Percentiles rank a stretch among this genome's conserved stretches.
Evolutionary conservation across 352 stramenopile genomes (phyloP).

Genomic region (Phytopythium delawarense): DNA sequence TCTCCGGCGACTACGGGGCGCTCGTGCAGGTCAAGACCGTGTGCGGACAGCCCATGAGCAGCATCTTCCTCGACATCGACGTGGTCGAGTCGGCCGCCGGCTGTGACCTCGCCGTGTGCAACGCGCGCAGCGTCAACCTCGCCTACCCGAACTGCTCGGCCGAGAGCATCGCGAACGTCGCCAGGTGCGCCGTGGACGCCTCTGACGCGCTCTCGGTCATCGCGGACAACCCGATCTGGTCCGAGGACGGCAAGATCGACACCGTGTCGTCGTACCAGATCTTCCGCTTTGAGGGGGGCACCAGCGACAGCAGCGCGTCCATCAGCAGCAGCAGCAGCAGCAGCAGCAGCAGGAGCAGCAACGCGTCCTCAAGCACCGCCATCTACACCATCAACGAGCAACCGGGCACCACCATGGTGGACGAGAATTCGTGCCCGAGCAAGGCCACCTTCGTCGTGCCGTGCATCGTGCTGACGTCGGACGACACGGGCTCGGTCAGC

Average conservation of each 20-base stretch:
- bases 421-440: constrained; percentile 3
- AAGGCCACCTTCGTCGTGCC: constrained; percentile 14
- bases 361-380: neutral
- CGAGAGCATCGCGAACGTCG: neutral
- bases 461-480: constrained; percentile 6
- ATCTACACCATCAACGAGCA: constrained; percentile 14
- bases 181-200: constrained; percentile 6
- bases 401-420: neutral
- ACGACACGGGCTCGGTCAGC: neutral
- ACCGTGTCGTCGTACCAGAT: neutral
- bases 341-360: neutral
- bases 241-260: constrained; percentile 5
- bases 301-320: neutral
- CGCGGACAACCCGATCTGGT: constrained; percentile 2
- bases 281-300: neutral
- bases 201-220: neutral
- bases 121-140: constrained; percentile 7
- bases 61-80: constrained; percentile 7
- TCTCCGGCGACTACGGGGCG: neutral
- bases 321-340: neutral
- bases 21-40: constrained; percentile 11
- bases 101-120: constrained; percentile 4
- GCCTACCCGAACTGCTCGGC: constrained; percentile 3
- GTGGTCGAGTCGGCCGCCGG: neutral
- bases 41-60: constrained; percentile 7